phyloP scores from a whole-genome alignment of 208 protist species.

The Hexamita inflata region DNA sequence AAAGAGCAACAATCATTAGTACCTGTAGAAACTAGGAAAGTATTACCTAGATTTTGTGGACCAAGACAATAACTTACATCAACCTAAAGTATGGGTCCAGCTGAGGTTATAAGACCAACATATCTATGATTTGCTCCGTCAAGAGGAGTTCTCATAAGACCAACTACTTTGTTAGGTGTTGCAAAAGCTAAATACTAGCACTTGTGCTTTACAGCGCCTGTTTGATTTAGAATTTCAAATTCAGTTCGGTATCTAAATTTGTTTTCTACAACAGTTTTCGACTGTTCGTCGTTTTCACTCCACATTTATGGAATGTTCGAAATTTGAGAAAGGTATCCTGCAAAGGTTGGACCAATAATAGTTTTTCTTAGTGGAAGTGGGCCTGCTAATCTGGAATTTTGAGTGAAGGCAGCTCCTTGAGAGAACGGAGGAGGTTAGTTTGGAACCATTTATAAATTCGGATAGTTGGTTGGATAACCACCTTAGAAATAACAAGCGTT shows the following conservation, averaged over 20 bases:
- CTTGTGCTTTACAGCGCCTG: background rate
- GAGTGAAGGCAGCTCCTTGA: background rate
- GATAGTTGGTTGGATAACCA: too few relatives aligned
- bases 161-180: slow-evolving; percentile 13
- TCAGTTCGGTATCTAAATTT: slow-evolving; percentile 6
- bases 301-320: background rate
- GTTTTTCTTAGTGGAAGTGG: background rate
- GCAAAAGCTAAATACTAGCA: background rate
- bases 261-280: background rate
- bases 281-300: background rate
- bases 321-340: background rate
- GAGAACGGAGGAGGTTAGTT: background rate
- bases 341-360: slow-evolving; percentile 11
- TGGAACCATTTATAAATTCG: too few relatives aligned
- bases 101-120: background rate
- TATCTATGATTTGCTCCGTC: slow-evolving; percentile 19
- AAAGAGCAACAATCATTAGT: background rate
- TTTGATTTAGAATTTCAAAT: slow-evolving; percentile 10
- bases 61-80: slow-evolving; percentile 13
- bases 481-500: too few relatives aligned
- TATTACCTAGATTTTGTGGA: background rate
- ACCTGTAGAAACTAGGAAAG: slow-evolving; percentile 1
- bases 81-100: background rate
- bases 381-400: slow-evolving; percentile 21
- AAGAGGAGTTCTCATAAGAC: slow-evolving; percentile 12